Evolutionary conservation across 2,329 filamentous ascomycete species (phyloP).

Genomic region (Alternaria incomplexa): DNA sequence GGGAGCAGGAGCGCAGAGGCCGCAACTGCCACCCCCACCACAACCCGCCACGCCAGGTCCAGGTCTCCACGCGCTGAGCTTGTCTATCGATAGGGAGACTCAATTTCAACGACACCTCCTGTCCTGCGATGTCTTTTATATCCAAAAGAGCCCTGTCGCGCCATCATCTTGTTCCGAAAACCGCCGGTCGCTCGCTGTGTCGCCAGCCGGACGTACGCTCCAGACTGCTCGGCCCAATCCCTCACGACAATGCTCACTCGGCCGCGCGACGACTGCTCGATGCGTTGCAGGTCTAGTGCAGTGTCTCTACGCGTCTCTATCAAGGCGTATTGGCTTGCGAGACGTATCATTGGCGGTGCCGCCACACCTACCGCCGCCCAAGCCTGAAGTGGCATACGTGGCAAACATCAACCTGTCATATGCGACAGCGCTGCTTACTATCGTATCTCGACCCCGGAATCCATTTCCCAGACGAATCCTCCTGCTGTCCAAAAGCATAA

Average conservation of each 20-base stretch:
- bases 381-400: slow-evolving; percentile 10
- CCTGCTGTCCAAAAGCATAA: neutral
- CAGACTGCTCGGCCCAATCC: neutral
- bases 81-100: slow-evolving; percentile 24
- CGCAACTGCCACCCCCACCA: slow-evolving; percentile 14
- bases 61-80: slow-evolving; percentile 15
- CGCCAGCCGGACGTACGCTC: neutral
- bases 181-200: slow-evolving; percentile 2
- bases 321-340: neutral
- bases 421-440: slow-evolving; percentile 7
- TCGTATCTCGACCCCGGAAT: neutral
- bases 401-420: slow-evolving; percentile 11
- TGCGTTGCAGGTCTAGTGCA: slow-evolving; percentile 9
- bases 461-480: neutral
- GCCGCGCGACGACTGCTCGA: slow-evolving; percentile 1
- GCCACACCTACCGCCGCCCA: slow-evolving; percentile 4
- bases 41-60: slow-evolving; percentile 13
- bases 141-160: neutral
- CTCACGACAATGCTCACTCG: slow-evolving; percentile 2
- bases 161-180: neutral
- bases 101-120: slow-evolving; percentile 26
- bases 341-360: slow-evolving; percentile 12
- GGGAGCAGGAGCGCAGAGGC: neutral
- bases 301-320: neutral
- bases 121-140: neutral